Evolutionary conservation across 805 yeast genomes (phyloP).

Genomic region (Jamesozyma hellenica): DNA sequence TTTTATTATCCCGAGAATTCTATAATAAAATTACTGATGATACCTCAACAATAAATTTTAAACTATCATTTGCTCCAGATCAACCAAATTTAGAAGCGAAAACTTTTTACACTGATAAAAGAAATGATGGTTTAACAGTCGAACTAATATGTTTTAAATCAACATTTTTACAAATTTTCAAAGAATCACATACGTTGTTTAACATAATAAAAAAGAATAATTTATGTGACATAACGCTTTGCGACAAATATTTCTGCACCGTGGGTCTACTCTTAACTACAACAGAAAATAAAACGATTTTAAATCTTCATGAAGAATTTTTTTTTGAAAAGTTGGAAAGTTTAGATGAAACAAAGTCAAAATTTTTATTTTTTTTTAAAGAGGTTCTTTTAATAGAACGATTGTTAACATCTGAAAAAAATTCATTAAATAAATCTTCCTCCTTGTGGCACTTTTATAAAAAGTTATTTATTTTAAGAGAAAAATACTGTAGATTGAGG

Average conservation of each 20-base stretch:
- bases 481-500: not conserved
- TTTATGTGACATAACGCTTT: not conserved
- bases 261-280: constrained; percentile 30
- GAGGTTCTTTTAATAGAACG: constrained; percentile 14
- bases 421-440: constrained; percentile 32
- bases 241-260: constrained; percentile 18
- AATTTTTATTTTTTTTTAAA: constrained; percentile 8
- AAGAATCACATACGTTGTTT: constrained; percentile 25
- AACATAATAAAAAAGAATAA: not conserved
- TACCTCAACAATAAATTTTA: constrained; percentile 1
- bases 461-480: constrained; percentile 16
- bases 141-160: constrained; percentile 30
- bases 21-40: constrained; percentile 5
- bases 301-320: constrained; percentile 25
- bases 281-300: constrained; percentile 29
- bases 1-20: no score
- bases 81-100: constrained; percentile 6
- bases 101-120: constrained; percentile 9
- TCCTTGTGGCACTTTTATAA: constrained; percentile 31
- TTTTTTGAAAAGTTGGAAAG: constrained; percentile 9
- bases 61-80: constrained; percentile 15
- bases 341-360: not conserved
- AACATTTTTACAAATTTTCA: constrained; percentile 23
- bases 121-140: constrained; percentile 7
- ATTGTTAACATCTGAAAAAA: constrained; percentile 27